A percentile compares a stretch with the other conserved stretches of the same genome.
Conservation (phyloP, 1,139 yeast genomes). For the Meyerozyma athensensis region DNA sequence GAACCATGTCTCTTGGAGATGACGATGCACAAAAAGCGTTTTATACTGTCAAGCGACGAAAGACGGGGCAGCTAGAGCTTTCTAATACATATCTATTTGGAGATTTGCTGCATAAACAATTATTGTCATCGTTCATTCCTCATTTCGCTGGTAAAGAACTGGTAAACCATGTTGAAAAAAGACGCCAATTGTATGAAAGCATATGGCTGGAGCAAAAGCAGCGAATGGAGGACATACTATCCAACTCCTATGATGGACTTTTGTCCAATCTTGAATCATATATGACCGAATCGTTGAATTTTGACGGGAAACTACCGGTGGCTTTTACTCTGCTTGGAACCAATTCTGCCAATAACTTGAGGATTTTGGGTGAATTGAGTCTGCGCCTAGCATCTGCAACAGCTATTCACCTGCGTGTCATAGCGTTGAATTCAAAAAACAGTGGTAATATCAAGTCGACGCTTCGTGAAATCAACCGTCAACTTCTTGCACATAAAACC, state of each 20-base stretch:
- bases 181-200: constrained; percentile 36
- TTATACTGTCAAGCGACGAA: constrained; percentile 2
- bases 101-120: background rate
- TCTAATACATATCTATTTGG: too few species aligned
- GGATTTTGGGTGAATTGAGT: constrained; percentile 42
- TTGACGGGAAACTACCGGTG: constrained; percentile 26
- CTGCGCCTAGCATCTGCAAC: constrained; percentile 16
- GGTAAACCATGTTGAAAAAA: constrained; percentile 21
- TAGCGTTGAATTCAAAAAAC: constrained; percentile 37
- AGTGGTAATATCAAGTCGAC: constrained; percentile 39
- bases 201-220: constrained; percentile 36
- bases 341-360: constrained; percentile 51
- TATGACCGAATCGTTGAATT: constrained; percentile 16
- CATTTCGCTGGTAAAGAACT: constrained; percentile 41
- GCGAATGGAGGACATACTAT: constrained; percentile 34
- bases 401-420: constrained; percentile 20
- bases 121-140: constrained; percentile 23
- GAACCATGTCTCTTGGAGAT: background rate
- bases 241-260: constrained; percentile 33
- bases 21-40: constrained; percentile 2
- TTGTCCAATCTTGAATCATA: constrained; percentile 30
- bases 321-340: constrained; percentile 51
- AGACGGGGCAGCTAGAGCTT: background rate
- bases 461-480: constrained; percentile 34
- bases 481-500: constrained; percentile 16